Base-by-base conservation (phyloP, 2,329 filamentous ascomycete genomes). In the Alternaria brassicicola region DNA sequence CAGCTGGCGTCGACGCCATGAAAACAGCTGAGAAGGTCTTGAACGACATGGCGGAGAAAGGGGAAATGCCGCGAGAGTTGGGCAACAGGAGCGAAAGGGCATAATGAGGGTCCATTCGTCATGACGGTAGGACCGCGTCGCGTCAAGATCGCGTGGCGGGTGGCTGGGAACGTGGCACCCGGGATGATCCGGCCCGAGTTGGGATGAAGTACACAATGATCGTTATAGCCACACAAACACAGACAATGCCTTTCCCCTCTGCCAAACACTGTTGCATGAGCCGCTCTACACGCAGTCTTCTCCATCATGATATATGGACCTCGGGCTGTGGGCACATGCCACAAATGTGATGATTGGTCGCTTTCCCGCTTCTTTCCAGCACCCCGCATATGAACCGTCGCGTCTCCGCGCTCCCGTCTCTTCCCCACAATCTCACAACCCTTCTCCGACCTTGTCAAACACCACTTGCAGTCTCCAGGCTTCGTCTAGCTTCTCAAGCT, bases 1-100 rank as follows among this genome's bases (percentile, higher is more conserved):
- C 83, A 28, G 82, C 83, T 4, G 84, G 83, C 6, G 81, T 85
- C 33, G 84, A 85, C 61, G 84, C 81, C 0, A 84, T 84, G 72
- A 83, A 82, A 63, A 79, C 80, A 23, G 81, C 83, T 6, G 82
- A 83, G 65, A 81, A 76, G 66, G 80, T 81, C 25, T 68, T 85
- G n/a, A 77, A 81, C 48, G 83, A 85, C 58, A 84, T 83, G 81
- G 79, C 77, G 30, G 76, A 77, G 61, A 80, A 80, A 67, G 78
- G 77, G 15, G 78, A 82, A 57, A 70, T 67, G 71, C 57, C 70
- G 17, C 65, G 74, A 10, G 73, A 76, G 55, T 5, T 76, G 62
- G 73, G 68, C 3, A 56, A 64, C 26, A 71, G 63, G 64, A 75
- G 71, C 47, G 71, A 72, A 21, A 67, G 59, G 57, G 72, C 72